Evolutionary conservation across 345 rosid species (phyloP), one percentile per base, ranked within the genome.

Genomic region (Viola odorata): DNA sequence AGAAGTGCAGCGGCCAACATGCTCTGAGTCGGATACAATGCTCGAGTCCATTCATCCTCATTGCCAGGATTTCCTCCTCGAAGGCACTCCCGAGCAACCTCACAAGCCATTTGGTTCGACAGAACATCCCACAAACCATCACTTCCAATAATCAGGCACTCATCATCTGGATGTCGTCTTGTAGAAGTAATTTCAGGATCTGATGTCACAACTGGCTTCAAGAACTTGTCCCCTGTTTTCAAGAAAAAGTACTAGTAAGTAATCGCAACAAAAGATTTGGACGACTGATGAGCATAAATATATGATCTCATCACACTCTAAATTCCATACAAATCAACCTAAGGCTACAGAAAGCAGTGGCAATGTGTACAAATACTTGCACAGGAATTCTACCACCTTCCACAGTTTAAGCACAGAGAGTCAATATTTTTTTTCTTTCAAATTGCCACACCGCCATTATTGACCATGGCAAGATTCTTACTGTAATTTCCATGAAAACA

Each of bases 61-160:
- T 37, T 54, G 13, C 1, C 65, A 9, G 75, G 50, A 45, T 67
- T 51, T 17, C 66, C 62, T 36, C 77, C 78, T 8, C 63, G 72
- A 36, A 87, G 82, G 78, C 92, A 91, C 45, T 79, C 72, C 7
- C 63, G 60, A 57, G 91, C 82, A 55, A 91, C 74, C 41, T 75
- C 69, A 56, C 96, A 86, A 6, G 88, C 94, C 84, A 85, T 38
- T 32, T 88, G 85, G 8, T 64, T 78, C 1, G 89, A 76, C 57
- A 88, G 53, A 16, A 88, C 91, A 52, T 91, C 96, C 96, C 97
- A 88, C 59, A 91, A 65, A 16, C 91, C 96, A 69, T 88, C 96
- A 37, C 87, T 86, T 0, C 91, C 96, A 37, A 84, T 67, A 38
- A 91, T 83, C 60, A 91, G 68, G 63, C 89, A 91, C 8, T 88